A percentile compares a stretch with the other conserved stretches of the same genome.
These are phyloP conservation scores for Auricularia sp. DNA, from an alignment of 768 basidiomycete species.

Conservation along the genomic window DNA sequence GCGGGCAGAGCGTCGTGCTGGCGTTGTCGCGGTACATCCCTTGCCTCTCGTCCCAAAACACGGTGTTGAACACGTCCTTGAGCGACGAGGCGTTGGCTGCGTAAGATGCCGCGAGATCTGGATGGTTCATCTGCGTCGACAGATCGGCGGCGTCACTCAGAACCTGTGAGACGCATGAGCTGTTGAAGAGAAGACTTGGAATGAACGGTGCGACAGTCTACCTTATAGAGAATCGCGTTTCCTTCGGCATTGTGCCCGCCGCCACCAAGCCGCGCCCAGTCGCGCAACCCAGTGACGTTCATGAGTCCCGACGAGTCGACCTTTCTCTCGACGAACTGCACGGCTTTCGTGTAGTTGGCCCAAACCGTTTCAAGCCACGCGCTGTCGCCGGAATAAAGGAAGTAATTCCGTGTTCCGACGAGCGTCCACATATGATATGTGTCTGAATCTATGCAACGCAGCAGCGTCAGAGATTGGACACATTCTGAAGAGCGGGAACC, in stretches of 20 bases:
- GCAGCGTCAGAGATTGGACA: not conserved
- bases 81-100: slow-evolving; percentile 37
- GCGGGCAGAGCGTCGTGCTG: slow-evolving; percentile 43
- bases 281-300: slow-evolving; percentile 44
- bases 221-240: slow-evolving; percentile 44
- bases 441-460: slow-evolving; percentile 14
- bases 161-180: slow-evolving; percentile 24
- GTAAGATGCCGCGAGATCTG: slow-evolving; percentile 27
- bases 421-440: slow-evolving; percentile 55
- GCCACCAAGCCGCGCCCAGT: slow-evolving; percentile 48
- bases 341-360: slow-evolving; percentile 10
- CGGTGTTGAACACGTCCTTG: slow-evolving; percentile 38
- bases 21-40: slow-evolving; percentile 48
- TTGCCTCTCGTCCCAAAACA: slow-evolving; percentile 37
- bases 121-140: slow-evolving; percentile 28
- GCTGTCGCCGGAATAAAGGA: slow-evolving; percentile 41
- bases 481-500: not conserved
- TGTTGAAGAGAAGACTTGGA: slow-evolving; percentile 1
- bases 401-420: slow-evolving; percentile 50
- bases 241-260: slow-evolving; percentile 48
- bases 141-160: slow-evolving; percentile 37
- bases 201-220: slow-evolving; percentile 8
- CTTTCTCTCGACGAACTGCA: slow-evolving; percentile 19
- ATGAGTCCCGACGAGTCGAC: slow-evolving; percentile 37
- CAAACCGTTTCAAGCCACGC: slow-evolving; percentile 41